These are phyloP conservation scores for Citrus cavaleriei DNA, from an alignment of 345 rosid genomes.

Conservation along the genomic window DNA sequence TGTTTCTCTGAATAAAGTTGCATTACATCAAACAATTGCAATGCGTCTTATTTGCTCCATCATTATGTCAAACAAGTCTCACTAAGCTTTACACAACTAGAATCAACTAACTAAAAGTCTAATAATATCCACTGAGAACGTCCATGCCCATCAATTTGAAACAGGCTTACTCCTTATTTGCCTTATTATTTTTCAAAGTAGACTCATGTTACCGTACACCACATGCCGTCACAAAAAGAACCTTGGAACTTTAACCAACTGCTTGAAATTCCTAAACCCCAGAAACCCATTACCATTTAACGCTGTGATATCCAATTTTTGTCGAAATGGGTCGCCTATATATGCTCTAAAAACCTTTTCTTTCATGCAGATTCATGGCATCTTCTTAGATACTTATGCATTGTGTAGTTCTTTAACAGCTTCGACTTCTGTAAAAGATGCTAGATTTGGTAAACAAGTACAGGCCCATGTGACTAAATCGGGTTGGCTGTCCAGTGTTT, in stretches of 20 bases:
- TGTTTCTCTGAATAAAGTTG: neutral
- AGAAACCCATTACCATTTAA: conserved; percentile 40
- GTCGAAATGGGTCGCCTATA: conserved; percentile 35
- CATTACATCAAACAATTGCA: neutral
- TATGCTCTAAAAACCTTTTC: conserved; percentile 34
- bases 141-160: conserved; percentile 33
- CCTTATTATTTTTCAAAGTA: conserved; percentile 11
- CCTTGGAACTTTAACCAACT: conserved; percentile 23
- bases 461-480: conserved; percentile 36
- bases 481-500: conserved; percentile 49
- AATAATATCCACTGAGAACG: conserved; percentile 8
- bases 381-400: conserved; percentile 42
- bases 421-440: conserved; percentile 23
- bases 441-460: conserved; percentile 37
- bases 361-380: conserved; percentile 40
- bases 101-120: conserved; percentile 9
- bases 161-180: conserved; percentile 26
- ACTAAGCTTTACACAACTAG: conserved; percentile 17
- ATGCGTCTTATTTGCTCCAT: neutral
- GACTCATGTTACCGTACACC: conserved; percentile 33
- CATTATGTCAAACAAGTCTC: neutral
- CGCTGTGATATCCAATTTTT: conserved; percentile 34
- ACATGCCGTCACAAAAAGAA: conserved; percentile 18
- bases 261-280: conserved; percentile 31
- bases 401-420: conserved; percentile 44